Percentiles rank a stretch among this genome's conserved stretches.
phyloP scores from a whole-genome alignment of 2,329 filamentous ascomycete species.

The Didymella pinodella region DNA sequence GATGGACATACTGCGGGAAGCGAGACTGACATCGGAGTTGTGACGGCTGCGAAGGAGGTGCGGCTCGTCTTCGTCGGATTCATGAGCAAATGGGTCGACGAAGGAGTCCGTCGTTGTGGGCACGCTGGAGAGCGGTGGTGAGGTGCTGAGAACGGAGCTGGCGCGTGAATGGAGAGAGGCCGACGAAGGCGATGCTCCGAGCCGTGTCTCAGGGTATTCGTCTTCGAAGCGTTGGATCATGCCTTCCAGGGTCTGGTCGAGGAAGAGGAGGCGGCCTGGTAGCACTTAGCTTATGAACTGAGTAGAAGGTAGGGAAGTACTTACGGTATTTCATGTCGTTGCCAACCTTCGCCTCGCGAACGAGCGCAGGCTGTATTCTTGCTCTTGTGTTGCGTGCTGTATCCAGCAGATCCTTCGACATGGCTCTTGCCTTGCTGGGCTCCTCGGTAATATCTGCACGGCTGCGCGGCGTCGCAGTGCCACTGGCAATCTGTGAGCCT shows the following conservation, averaged over 20 bases:
- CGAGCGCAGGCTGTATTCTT: constrained; percentile 82
- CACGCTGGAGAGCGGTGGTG: constrained; percentile 39
- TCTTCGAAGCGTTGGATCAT: constrained; percentile 97
- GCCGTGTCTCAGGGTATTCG: constrained; percentile 89
- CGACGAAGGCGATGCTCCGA: constrained; percentile 49
- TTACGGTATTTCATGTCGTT: constrained; percentile 82
- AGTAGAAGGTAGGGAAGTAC: constrained; percentile 43
- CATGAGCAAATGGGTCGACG: constrained; percentile 34
- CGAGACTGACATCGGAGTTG: constrained; percentile 72
- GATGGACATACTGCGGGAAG: constrained; percentile 68
- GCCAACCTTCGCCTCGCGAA: constrained; percentile 72
- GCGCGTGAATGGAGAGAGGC: constrained; percentile 38
- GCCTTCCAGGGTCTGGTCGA: constrained; percentile 84
- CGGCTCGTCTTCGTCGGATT: constrained; percentile 54
- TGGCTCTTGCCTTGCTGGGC: constrained; percentile 65
- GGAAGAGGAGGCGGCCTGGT: constrained; percentile 77
- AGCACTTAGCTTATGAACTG: constrained; percentile 26
- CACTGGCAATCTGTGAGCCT: constrained; percentile 55
- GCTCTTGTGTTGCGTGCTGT: constrained; percentile 88
- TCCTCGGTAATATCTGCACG: constrained; percentile 31
- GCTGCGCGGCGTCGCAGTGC: constrained; percentile 62
- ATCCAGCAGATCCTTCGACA: constrained; percentile 87
- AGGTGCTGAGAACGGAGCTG: constrained; percentile 44
- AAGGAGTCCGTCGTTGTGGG: constrained; percentile 44
- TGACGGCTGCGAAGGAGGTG: constrained; percentile 63